Percentiles rank a stretch among this genome's conserved stretches.
phyloP scores from a whole-genome alignment of 2,329 filamentous ascomycete species.

The Exophiala sideris region DNA sequence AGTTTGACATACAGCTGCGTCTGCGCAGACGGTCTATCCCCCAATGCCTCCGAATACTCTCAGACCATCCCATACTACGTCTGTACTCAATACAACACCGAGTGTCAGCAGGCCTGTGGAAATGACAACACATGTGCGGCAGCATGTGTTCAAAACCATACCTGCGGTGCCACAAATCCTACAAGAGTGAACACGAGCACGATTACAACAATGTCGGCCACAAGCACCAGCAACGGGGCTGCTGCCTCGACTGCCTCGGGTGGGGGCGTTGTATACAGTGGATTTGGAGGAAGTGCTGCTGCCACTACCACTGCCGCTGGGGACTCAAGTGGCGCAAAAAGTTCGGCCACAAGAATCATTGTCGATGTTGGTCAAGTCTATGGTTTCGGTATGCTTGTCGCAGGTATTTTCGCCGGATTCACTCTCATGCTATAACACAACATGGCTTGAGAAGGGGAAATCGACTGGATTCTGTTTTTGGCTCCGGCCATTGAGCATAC shows the following conservation, averaged over 20 bases:
- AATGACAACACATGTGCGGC: slow-evolving; percentile 48
- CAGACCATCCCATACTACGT: slow-evolving; percentile 62
- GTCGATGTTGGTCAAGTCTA: slow-evolving; percentile 56
- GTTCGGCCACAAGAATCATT: slow-evolving; percentile 36
- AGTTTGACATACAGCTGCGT: slow-evolving; percentile 55
- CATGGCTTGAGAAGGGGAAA: too few relatives aligned
- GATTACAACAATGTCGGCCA: slow-evolving; percentile 35
- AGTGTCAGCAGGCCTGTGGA: slow-evolving; percentile 53
- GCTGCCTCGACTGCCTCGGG: slow-evolving; percentile 31
- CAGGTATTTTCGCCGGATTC: slow-evolving; percentile 58
- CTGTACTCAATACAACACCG: slow-evolving; percentile 56
- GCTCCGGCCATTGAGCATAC: too few relatives aligned
- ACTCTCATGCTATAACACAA: slow-evolving; percentile 48
- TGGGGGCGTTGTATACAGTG: slow-evolving; percentile 42
- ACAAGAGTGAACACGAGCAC: slow-evolving; percentile 53
- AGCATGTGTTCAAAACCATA: slow-evolving; percentile 52
- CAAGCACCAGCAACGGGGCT: slow-evolving; percentile 34
- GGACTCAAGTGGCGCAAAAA: slow-evolving; percentile 12
- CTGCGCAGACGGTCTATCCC: slow-evolving; percentile 52
- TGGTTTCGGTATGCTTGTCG: slow-evolving; percentile 53
- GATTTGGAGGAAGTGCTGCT: slow-evolving; percentile 40
- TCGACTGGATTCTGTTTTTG: too few relatives aligned
- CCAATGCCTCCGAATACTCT: slow-evolving; percentile 61
- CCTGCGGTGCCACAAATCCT: slow-evolving; percentile 61
- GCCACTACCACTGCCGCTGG: slow-evolving; percentile 27